Base-by-base conservation (phyloP, 2,329 filamentous ascomycete genomes). In the Alternaria infectoria region DNA sequence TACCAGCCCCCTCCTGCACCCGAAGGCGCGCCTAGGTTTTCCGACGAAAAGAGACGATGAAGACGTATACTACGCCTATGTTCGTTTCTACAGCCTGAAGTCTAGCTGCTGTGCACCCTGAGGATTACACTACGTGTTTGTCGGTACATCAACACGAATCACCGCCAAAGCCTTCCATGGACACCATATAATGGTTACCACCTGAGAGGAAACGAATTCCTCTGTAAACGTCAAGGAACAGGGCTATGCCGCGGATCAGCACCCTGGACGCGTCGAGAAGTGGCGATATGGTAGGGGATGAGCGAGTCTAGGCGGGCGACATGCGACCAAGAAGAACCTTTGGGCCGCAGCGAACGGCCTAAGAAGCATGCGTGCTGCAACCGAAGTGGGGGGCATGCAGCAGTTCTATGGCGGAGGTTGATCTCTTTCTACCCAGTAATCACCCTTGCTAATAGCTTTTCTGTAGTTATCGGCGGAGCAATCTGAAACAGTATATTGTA, bases 1-100 rank as follows among this genome's bases (percentile, higher is more conserved):
- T 93, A 91, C 76, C 80, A 77, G 59, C 82, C 82, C 17, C 83
- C 83, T 36, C 77, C 77, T 46, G 69, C 74, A 30, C 77, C 76
- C 5, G 79, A 81, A 54, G 79, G 74, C 6, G 78, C 74, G 51
- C 76, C 77, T 8, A 65, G 77, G 21, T 77, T 80, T 50, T 74
- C 74, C 23, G 77, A 78, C 46, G 79, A 80, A 64, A 80, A 80
- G 68, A 74, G 76, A 60, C 64, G 75, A 63, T 77, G 65, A 74
- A 54, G 21, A 55, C 26, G 7, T 5, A 45, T 52, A 50, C 26
- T 36, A n/a, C 17, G 15, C 19, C 3, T 19, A 2, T 23, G 19
- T 21, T 52, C 30, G 19, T 52, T 23, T 52, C 19, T 11, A 52
- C n/a, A 13, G 10, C 9, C n/a, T n/a, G 17, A 11, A 23, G 19